A percentile compares a stretch with the other conserved stretches of the same genome.
Evolutionary conservation across 352 stramenopile genomes (phyloP).

Genomic region (Globisporangium megalacanthum): DNA sequence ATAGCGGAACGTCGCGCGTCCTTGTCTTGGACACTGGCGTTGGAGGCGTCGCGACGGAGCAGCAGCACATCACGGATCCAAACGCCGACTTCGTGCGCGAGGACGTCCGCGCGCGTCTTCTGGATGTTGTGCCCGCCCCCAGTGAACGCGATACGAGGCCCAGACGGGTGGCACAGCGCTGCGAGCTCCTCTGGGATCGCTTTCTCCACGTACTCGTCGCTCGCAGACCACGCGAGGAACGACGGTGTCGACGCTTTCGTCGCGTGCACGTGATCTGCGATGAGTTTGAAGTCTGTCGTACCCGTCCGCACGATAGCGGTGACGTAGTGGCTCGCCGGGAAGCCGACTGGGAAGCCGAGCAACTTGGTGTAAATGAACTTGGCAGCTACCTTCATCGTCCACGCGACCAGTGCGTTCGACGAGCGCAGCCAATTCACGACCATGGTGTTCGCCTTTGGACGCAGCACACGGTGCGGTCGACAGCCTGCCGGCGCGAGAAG

Average conservation of each 20-base stretch:
- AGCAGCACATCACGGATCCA: conserved; percentile 25
- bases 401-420: conserved; percentile 15
- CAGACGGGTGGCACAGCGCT: conserved; percentile 16
- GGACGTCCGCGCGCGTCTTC: conserved; percentile 37
- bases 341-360: conserved; percentile 22
- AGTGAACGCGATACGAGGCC: conserved; percentile 31
- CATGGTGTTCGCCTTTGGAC: conserved; percentile 23
- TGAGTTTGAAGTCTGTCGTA: conserved; percentile 34
- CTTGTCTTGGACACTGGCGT: no score
- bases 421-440: conserved; percentile 23
- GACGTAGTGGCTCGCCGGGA: conserved; percentile 27
- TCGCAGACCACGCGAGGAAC: conserved; percentile 38
- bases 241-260: conserved; percentile 18
- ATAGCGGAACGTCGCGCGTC: no score
- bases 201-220: conserved; percentile 44
- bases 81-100: conserved; percentile 16
- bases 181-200: conserved; percentile 32
- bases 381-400: conserved; percentile 13
- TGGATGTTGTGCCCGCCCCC: conserved; percentile 54
- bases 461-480: conserved; percentile 34
- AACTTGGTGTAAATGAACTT: conserved; percentile 37
- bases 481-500: conserved; percentile 37
- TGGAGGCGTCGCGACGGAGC: background rate
- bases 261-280: conserved; percentile 26
- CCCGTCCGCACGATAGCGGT: conserved; percentile 33